Evolutionary conservation across 164 flowering plant genomes (phyloP), one percentile per base, ranked within the genome.

Genomic region (Nelumbo lutea): DNA sequence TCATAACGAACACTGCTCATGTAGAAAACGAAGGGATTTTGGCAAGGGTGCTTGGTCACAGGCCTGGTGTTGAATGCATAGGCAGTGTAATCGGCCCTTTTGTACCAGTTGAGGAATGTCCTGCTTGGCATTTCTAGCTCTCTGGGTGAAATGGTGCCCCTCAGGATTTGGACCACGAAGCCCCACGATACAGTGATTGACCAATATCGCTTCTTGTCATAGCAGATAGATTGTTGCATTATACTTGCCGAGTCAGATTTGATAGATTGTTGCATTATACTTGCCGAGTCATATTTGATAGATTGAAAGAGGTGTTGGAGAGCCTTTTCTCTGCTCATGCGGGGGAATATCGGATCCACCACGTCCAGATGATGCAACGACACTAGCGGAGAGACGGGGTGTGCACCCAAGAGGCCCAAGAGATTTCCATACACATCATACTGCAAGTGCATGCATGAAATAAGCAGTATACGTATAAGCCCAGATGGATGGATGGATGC

Each of bases 361-460:
- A 84, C 85, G 53, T 90, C 96, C 5, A 90, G 83, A 56, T 90
- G 93, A 70, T 90, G 96, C 69, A 88, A 52, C 0, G 91, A 82
- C 40, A 87, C 91, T 39, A 88, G 77, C 14, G 96, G 93, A 1
- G 91, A 66, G 2, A 87, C 84, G 0, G 96, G 93, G 76, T 90
- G 93, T 0, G 93, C 87, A 0, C 86, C 88, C 1, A 90, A 81
- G 27, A 90, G 87, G 3, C 98, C 98, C 60, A 89, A 82, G n/a
- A 89, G 71, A 77, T 87, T 83, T 44, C 96, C 96, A 60, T 87
- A 85, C 39, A 90, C 96, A 78, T 93, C 96, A 66, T 89, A 88
- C 95, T 90, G 94, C 56, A 64, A 44, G 13, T 40, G 38, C 56
- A 42, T 38, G 10, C 9, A 14, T 27, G 47, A 46, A 3, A n/a